Evolutionary conservation across 306 rosid genomes (phyloP), one percentile per base, ranked within the genome.

Genomic region (Cicer yamashitae): DNA sequence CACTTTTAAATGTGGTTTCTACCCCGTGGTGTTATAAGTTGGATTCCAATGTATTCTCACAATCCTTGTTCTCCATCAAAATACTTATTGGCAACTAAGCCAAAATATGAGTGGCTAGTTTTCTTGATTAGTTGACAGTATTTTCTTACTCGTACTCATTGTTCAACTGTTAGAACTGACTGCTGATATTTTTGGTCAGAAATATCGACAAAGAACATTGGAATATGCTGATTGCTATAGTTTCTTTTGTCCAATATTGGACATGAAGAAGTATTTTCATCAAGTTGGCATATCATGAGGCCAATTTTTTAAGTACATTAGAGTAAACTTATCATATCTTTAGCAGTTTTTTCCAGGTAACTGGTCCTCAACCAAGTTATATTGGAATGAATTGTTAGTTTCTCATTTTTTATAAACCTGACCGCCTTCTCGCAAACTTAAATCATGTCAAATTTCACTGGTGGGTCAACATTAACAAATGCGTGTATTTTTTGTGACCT

Each of bases 1-100:
- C 8, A 13, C 45, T 50, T 58, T 75, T 44, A 17, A 58, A 59
- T 51, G 60, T 51, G 34, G 75, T 61, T 73, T 53, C 22, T 58
- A 41, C 67, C 37, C 39, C 8, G 13, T 9, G 40, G 14, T 40
- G 37, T 45, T 37, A 52, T 12, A 73, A 68, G 61, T 73, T 6
- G 13, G 71, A 63, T 61, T 71, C 50, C 10, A 25, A 62, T 30
- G 8, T 62, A 30, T 57, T 52, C 11, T 60, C 5, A 10, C 10
- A 54, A 54, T 17, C 60, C 6, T 17, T 8, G 37, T 18, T 13
- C 7, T 18, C 34, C 25, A 18, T 54, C 10, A 13, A 64, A 38
- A 18, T 39, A 51, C 15, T 8, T 54, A 50, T 54, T 14, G 34
- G 25, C 58, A 25, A 10, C 40, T 43, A 41, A 1, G 30, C 67